Conservation (phyloP, 2,329 filamentous ascomycete genomes). For the Talaromyces sp. region DNA sequence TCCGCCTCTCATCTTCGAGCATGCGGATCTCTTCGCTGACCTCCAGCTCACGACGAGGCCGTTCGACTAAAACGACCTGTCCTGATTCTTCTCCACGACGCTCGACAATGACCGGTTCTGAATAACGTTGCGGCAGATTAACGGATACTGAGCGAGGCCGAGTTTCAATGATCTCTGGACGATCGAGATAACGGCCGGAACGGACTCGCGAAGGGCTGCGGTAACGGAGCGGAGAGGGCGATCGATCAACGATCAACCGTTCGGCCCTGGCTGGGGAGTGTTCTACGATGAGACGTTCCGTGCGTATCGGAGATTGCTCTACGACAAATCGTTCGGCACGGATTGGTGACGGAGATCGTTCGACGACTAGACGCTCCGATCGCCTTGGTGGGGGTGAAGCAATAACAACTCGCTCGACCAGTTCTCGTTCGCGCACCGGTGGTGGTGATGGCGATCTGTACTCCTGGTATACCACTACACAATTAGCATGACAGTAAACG, state of each 20-base stretch:
- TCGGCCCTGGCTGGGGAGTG: conserved; percentile 23
- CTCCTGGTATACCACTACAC: conserved; percentile 16
- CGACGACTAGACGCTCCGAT: conserved; percentile 29
- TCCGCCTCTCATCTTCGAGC: conserved; percentile 63
- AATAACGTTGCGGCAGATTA: conserved; percentile 32
- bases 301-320: conserved; percentile 21
- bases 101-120: conserved; percentile 36
- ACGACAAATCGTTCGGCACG: not conserved
- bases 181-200: conserved; percentile 26
- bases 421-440: conserved; percentile 17
- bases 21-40: conserved; percentile 69
- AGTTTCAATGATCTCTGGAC: conserved; percentile 26
- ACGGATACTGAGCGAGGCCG: conserved; percentile 37
- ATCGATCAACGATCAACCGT: conserved; percentile 29
- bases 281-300: conserved; percentile 28
- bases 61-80: conserved; percentile 50
- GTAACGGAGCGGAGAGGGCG: conserved; percentile 26
- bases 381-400: conserved; percentile 16
- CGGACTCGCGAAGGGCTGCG: conserved; percentile 26
- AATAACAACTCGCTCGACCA: conserved; percentile 19
- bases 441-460: conserved; percentile 15
- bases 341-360: conserved; percentile 25
- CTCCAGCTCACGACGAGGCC: conserved; percentile 55
- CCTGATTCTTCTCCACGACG: conserved; percentile 36
- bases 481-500: not conserved